Evolutionary conservation across 495 filamentous ascomycete genomes (phyloP).

Genomic region (Podospora didyma): DNA sequence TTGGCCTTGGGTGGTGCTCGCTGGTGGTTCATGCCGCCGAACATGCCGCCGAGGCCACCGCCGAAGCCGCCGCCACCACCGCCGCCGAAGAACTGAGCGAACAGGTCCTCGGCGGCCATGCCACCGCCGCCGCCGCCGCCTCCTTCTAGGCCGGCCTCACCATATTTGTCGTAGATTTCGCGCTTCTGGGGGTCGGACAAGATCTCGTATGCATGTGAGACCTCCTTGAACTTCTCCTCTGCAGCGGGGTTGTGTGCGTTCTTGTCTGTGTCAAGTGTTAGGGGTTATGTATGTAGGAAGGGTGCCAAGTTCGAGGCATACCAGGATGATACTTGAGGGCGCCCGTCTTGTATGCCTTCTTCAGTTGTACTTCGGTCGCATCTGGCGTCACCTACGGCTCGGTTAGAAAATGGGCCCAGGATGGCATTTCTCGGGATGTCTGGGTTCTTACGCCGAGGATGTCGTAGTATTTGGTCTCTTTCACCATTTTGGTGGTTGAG

Average conservation of each 20-base stretch:
- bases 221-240: slow-evolving; percentile 96
- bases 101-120: slow-evolving; percentile 95
- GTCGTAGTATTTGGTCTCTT: slow-evolving; percentile 87
- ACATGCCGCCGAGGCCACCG: slow-evolving; percentile 75
- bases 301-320: slow-evolving; percentile 45
- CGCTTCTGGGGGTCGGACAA: slow-evolving; percentile 91
- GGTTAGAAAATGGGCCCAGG: slow-evolving; percentile 18
- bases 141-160: slow-evolving; percentile 89
- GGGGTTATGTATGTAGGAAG: neutral
- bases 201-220: slow-evolving; percentile 91
- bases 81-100: slow-evolving; percentile 93
- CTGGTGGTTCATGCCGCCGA: slow-evolving; percentile 70
- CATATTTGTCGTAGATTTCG: slow-evolving; percentile 90
- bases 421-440: neutral
- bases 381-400: slow-evolving; percentile 61
- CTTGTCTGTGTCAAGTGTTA: slow-evolving; percentile 66
- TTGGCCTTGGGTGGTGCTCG: slow-evolving; percentile 89
- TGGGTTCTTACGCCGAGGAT: slow-evolving; percentile 67
- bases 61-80: slow-evolving; percentile 74
- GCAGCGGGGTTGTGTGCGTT: slow-evolving; percentile 90
- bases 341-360: slow-evolving; percentile 86
- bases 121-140: slow-evolving; percentile 74
- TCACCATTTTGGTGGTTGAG: slow-evolving; percentile 65
- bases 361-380: slow-evolving; percentile 74
- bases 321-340: slow-evolving; percentile 90